phyloP scores from a whole-genome alignment of 306 rosid genomes.

The Benincasa hispida region DNA sequence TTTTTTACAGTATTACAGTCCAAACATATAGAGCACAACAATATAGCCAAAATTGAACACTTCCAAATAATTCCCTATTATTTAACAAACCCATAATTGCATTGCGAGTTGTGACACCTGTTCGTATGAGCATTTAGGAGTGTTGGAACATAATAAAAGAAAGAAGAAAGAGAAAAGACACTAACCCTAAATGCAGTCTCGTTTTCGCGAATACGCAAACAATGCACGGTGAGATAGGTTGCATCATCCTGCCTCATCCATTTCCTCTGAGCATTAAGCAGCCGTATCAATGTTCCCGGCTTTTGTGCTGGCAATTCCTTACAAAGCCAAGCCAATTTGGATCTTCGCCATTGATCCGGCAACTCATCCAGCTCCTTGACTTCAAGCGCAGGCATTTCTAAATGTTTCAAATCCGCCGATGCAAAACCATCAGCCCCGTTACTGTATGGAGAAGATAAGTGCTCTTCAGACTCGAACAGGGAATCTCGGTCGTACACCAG shows the following conservation, averaged over 20 bases:
- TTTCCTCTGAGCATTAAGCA: slow-evolving; percentile 73
- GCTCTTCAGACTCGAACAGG: slow-evolving; percentile 9
- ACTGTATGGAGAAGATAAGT: not conserved
- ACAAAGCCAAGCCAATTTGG: slow-evolving; percentile 54
- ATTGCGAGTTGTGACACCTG: not conserved
- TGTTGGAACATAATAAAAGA: not conserved
- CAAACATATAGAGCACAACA: not conserved
- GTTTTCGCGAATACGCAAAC: slow-evolving; percentile 79
- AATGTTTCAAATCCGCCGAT: slow-evolving; percentile 26
- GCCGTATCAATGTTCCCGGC: slow-evolving; percentile 28
- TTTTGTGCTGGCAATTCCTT: slow-evolving; percentile 44
- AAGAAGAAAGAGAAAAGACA: not conserved
- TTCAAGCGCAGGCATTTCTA: slow-evolving; percentile 26
- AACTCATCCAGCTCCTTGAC: slow-evolving; percentile 36
- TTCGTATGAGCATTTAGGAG: too few relatives aligned
- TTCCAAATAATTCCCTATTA: not conserved
- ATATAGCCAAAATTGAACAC: not conserved
- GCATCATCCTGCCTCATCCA: slow-evolving; percentile 68
- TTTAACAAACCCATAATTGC: not conserved
- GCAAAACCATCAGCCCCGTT: slow-evolving; percentile 16
- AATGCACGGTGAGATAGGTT: slow-evolving; percentile 62
- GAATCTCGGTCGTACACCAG: slow-evolving; percentile 8
- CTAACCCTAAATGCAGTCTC: slow-evolving; percentile 56
- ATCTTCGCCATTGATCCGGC: slow-evolving; percentile 57
- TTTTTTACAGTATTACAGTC: not conserved